Evolutionary conservation across 1,284 basidiomycete species (phyloP).

Genomic region (Sanghuangporus baumii): DNA sequence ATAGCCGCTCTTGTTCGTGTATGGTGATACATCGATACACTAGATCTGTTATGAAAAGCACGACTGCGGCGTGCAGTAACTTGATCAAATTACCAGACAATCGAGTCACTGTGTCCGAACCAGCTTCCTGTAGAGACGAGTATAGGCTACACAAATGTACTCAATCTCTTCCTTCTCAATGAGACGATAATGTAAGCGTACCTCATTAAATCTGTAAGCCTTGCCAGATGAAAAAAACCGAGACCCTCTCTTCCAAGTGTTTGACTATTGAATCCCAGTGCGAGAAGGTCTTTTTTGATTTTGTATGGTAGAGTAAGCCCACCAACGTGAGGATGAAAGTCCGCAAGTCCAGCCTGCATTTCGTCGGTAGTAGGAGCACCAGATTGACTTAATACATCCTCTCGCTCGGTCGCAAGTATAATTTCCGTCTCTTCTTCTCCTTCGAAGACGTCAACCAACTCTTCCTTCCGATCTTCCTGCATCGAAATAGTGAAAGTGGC

Average conservation of each 20-base stretch:
- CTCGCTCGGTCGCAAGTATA: not conserved
- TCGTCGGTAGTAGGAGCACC: conserved; percentile 7
- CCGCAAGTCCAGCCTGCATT: not conserved
- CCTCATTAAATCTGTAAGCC: conserved; percentile 36
- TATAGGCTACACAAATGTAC: conserved; percentile 2
- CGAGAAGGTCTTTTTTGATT: conserved; percentile 35
- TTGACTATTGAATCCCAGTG: conserved; percentile 38
- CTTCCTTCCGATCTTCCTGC: conserved; percentile 9
- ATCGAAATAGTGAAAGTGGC: not conserved
- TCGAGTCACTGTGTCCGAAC: conserved; percentile 19
- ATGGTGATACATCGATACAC: conserved; percentile 45
- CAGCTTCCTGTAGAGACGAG: conserved; percentile 9
- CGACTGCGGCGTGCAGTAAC: conserved; percentile 36
- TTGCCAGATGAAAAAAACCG: conserved; percentile 45
- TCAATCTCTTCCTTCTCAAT: conserved; percentile 10
- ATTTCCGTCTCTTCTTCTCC: conserved; percentile 7
- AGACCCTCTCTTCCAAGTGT: conserved; percentile 38
- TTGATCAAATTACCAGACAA: conserved; percentile 29
- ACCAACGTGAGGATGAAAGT: conserved; percentile 20
- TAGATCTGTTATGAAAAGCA: conserved; percentile 45
- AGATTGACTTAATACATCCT: conserved; percentile 15
- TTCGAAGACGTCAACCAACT: conserved; percentile 16
- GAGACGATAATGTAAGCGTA: conserved; percentile 30
- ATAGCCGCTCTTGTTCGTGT: conserved; percentile 47
- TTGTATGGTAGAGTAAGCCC: conserved; percentile 42